Evolutionary conservation across 768 basidiomycete genomes (phyloP).

Genomic region (Boletus pseudo-olivaceus): DNA sequence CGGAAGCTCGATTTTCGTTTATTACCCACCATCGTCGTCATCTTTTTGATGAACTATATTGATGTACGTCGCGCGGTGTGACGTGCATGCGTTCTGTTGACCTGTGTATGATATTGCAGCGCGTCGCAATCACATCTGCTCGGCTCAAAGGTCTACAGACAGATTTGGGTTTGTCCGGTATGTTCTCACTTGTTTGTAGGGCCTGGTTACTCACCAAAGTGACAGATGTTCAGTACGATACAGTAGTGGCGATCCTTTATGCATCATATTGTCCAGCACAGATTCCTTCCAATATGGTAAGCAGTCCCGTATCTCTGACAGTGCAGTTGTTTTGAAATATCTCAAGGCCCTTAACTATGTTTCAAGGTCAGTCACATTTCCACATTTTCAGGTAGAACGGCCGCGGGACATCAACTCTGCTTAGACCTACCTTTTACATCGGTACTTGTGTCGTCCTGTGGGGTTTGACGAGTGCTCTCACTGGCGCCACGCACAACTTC

Average conservation of each 20-base stretch:
- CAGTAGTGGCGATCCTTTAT: slow-evolving; percentile 53
- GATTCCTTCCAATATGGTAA: slow-evolving; percentile 24
- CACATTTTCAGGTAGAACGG: neutral
- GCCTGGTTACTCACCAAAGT: neutral
- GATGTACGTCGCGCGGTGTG: slow-evolving; percentile 39
- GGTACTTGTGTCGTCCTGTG: slow-evolving; percentile 57
- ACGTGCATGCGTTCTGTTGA: neutral
- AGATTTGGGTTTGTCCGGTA: slow-evolving; percentile 46
- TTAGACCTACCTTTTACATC: slow-evolving; percentile 61
- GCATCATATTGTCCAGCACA: slow-evolving; percentile 66
- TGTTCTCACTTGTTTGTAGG: neutral
- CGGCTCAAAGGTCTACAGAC: slow-evolving; percentile 49
- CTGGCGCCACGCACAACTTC: slow-evolving; percentile 57
- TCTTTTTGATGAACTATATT: slow-evolving; percentile 67
- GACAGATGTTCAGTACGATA: slow-evolving; percentile 52
- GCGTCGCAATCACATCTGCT: slow-evolving; percentile 49
- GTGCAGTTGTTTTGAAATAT: neutral
- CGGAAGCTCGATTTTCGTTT: slow-evolving; percentile 55
- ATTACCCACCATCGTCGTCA: slow-evolving; percentile 53
- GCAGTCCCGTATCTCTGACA: neutral
- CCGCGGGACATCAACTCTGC: neutral
- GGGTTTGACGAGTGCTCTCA: slow-evolving; percentile 61
- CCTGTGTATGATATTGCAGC: slow-evolving; percentile 25
- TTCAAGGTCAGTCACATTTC: slow-evolving; percentile 35
- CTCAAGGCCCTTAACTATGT: slow-evolving; percentile 52